Base-by-base conservation (phyloP, 2,329 filamentous ascomycete genomes). In the Cordyceps sp. region DNA sequence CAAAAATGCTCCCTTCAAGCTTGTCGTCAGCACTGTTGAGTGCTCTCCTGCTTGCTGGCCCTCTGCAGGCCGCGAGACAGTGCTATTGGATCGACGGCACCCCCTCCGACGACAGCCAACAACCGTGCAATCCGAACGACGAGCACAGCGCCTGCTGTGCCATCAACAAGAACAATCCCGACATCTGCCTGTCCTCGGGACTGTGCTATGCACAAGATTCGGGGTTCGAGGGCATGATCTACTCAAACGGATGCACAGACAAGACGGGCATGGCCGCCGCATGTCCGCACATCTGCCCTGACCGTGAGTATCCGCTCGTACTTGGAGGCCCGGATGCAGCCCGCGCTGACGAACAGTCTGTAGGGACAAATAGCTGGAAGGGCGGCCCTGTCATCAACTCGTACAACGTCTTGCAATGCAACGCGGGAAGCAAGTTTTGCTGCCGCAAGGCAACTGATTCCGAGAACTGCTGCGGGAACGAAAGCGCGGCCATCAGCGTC, bases 41-140 rank as follows among this genome's bases (percentile, higher is more conserved):
- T 17, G 16, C 21, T 13, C 29, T 27, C 3, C 9, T 18, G 6
- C 20, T 30, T 12, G 27, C n/a, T 19, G 22, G 25, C 17, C 18
- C 30, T 15, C 14, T 32, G 12, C 26, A 12, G 10, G 26, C 26
- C 4, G 30, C 22, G 6, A 30, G 29, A 18, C 29, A 93, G 23
- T 45, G 39, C 30, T 42, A 43, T 21, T 23, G 22, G 3, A 16
- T 42, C 16, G 36, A 37, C 17, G 41, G 41, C 17, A 29, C 27
- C 3, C 17, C 28, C 10, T 13, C 33, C 14, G 33, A 36, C 15
- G 4, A 12, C 3, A 33, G 18, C 6, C 32, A 25, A 6, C 21
- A 6, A 15, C 38, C 43, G 3, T 45, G 42, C 30, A 27, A 42
- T n/a, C 30, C 43, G 15, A 23, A 36, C 13, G 40, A 37, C 16